phyloP scores from a whole-genome alignment of 2,329 filamentous ascomycete species.

The Elsinoe perseae region DNA sequence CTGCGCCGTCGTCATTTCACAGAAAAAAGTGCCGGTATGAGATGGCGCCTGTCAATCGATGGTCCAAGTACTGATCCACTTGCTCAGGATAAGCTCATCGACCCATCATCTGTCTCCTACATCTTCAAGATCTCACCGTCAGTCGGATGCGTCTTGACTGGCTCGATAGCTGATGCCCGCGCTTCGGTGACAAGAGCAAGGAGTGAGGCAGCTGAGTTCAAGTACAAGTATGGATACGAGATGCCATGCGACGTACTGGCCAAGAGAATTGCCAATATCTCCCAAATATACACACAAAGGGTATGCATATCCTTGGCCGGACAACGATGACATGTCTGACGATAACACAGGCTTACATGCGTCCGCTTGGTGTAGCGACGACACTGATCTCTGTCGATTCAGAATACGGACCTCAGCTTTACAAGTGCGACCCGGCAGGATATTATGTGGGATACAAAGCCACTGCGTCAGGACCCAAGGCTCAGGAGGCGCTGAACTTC shows the following conservation, averaged over 20 bases:
- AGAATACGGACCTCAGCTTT: conserved; percentile 87
- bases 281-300: conserved; percentile 96
- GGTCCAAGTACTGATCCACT: not conserved
- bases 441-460: conserved; percentile 99
- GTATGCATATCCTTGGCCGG: conserved; percentile 45
- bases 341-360: conserved; percentile 75
- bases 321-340: conserved; percentile 4
- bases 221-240: conserved; percentile 98
- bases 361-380: conserved; percentile 88
- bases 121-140: conserved; percentile 95
- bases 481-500: conserved; percentile 97
- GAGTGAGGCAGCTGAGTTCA: conserved; percentile 93
- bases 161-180: conserved; percentile 93
- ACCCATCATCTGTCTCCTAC: conserved; percentile 92
- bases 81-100: conserved; percentile 93
- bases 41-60: not conserved
- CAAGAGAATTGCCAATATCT: conserved; percentile 97
- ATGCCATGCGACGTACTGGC: conserved; percentile 97
- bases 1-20: conserved; percentile 92
- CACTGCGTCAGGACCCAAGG: conserved; percentile 92
- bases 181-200: conserved; percentile 88
- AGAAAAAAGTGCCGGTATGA: conserved; percentile 98
- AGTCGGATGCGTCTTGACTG: conserved; percentile 96
- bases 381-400: conserved; percentile 91
- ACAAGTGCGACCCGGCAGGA: conserved; percentile 96